phyloP scores from a whole-genome alignment of 805 yeast species.

The Candida suzukii region DNA sequence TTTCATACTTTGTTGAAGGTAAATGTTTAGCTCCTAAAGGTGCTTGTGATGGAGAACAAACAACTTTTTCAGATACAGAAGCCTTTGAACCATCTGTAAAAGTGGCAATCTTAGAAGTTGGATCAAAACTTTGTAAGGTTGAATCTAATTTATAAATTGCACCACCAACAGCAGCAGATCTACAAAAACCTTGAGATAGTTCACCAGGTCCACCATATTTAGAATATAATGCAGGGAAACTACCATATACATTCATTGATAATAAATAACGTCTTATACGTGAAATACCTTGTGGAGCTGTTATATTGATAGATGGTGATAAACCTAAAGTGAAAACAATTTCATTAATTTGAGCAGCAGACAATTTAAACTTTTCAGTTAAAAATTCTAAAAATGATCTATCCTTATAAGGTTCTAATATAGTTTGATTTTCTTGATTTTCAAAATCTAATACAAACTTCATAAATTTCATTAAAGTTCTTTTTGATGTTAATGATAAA shows the following conservation, averaged over 20 bases:
- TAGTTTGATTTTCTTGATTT: conserved; percentile 30
- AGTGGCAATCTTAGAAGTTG: conserved; percentile 55
- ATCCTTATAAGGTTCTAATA: conserved; percentile 48
- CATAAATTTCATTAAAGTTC: conserved; percentile 84
- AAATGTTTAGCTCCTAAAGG: conserved; percentile 34
- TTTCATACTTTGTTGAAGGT: conserved; percentile 42
- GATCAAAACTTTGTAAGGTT: conserved; percentile 56
- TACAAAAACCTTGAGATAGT: conserved; percentile 90
- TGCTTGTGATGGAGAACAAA: conserved; percentile 67
- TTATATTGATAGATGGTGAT: conserved; percentile 50
- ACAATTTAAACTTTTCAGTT: conserved; percentile 58
- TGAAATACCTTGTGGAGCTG: conserved; percentile 68
- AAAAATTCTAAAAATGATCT: conserved; percentile 56
- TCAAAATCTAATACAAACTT: conserved; percentile 79
- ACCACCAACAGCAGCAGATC: conserved; percentile 98
- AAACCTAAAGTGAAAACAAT: conserved; percentile 82
- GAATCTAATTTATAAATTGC: conserved; percentile 85
- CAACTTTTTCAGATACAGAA: conserved; percentile 70
- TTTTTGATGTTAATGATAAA: conserved; percentile 64
- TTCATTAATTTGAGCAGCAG: conserved; percentile 71
- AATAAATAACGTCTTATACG: conserved; percentile 77
- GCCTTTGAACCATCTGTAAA: conserved; percentile 72
- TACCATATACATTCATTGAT: conserved; percentile 88
- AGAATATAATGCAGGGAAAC: conserved; percentile 85
- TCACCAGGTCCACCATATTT: conserved; percentile 97